Evolutionary conservation across 23 red algal species (phyloP), one percentile per base, ranked within the genome.

Genomic region (Cyanidiococcus yangmingshanensis): DNA sequence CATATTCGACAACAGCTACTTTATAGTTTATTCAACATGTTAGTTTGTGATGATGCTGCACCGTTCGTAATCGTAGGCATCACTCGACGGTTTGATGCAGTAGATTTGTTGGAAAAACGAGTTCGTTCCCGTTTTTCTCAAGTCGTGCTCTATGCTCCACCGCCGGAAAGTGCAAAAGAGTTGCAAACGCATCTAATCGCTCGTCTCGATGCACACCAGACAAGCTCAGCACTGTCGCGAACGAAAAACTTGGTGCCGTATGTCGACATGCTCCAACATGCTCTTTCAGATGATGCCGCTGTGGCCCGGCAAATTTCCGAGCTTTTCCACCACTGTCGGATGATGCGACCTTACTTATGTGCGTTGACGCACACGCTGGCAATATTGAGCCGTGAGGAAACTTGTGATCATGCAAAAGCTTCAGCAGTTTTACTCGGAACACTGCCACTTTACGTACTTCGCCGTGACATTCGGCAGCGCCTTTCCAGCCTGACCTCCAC

Each of bases 61-160:
- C 63, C 63, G 16, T 25, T 25, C n/a, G 21, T 71, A 32, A 35
- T 71, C 27, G 32, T 71, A 25, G 63, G 63, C 7, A 7, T 71
- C n/a, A 71, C 63, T 35, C 63, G 63, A 7, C 63, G 63, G 63
- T 25, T 17, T 25, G 63, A 71, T 29, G 32, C 63, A 29, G 12
- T 71, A 29, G 63, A 71, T 71, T 29, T 71, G 27, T 71, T 71
- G 7, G 63, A 71, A 35, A 71, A 71, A 29, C 63, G 63, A 7
- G 63, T 71, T 7, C 63, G 63, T 7, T 71, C 63, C n/a, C 7
- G 63, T 27, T 71, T 71, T 35, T 71, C 63, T 17, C 63, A 71
- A 30, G 32, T 12, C 16, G 63, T 71, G 27, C 63, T 71, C 7
- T 30, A 71, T 30, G 63, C 27, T 27, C 21, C 32, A 2, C 7